phyloP scores from a whole-genome alignment of 2,329 filamentous ascomycete genomes.

The Fusarium sp. region DNA sequence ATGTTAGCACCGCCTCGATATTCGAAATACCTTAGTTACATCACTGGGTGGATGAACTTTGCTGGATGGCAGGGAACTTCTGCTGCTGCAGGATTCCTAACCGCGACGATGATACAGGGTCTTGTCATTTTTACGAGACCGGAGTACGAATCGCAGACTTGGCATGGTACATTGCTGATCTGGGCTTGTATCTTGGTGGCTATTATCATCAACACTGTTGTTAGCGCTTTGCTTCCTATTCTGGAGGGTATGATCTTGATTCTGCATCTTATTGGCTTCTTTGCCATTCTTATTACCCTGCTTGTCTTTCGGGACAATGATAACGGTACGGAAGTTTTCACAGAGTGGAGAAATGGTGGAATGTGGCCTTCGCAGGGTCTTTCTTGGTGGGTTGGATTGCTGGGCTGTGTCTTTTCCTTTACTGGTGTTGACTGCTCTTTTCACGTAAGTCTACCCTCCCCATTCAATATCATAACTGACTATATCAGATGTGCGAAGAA shows the following conservation, averaged over 20 bases:
- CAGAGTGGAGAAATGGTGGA: slow-evolving; percentile 43
- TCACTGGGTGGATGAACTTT: slow-evolving; percentile 44
- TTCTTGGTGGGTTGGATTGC: slow-evolving; percentile 41
- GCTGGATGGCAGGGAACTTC: slow-evolving; percentile 46
- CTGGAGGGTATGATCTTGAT: slow-evolving; percentile 57
- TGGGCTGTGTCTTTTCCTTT: slow-evolving; percentile 43
- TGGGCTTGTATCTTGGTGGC: slow-evolving; percentile 57
- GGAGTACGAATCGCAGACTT: slow-evolving; percentile 36
- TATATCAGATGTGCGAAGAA: slow-evolving; percentile 39
- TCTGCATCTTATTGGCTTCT: slow-evolving; percentile 59
- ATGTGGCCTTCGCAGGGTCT: slow-evolving; percentile 39
- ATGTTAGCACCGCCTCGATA: slow-evolving; percentile 41
- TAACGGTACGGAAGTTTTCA: slow-evolving; percentile 47
- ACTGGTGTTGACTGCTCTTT: slow-evolving; percentile 43
- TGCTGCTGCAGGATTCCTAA: slow-evolving; percentile 41
- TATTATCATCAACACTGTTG: slow-evolving; percentile 53
- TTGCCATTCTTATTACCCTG: slow-evolving; percentile 53
- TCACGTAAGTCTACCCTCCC: slow-evolving; percentile 14
- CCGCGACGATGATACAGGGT: slow-evolving; percentile 46
- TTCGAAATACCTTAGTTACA: slow-evolving; percentile 49
- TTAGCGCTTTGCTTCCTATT: slow-evolving; percentile 48
- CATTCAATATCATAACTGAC: background rate
- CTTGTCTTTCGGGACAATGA: slow-evolving; percentile 49
- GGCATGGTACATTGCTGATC: slow-evolving; percentile 48
- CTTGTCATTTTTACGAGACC: slow-evolving; percentile 37